Evolutionary conservation across 2,329 filamentous ascomycete genomes (phyloP), one percentile per base, ranked within the genome.

Genomic region (Diplocarpon mali): DNA sequence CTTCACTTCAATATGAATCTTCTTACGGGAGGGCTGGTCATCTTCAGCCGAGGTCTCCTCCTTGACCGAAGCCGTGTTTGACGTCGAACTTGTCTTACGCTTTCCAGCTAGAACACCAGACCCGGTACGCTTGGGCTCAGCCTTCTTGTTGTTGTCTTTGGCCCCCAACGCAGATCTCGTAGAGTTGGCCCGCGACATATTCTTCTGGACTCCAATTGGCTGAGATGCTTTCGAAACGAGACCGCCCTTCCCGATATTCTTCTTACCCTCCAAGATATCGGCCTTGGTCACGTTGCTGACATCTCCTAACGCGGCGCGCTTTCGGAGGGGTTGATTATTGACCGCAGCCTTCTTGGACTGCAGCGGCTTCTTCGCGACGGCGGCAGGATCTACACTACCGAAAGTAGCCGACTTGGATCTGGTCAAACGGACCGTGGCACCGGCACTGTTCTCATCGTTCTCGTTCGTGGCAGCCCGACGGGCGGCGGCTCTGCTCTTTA

Each of bases 281-380:
- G 75, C 74, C 65, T 95, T 96, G 58, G 79, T 79, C 52, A 94
- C 83, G 68, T 98, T 98, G 76, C 88, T 96, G 57, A 95, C 84
- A 69, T 98, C 92, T 47, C 85, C 88, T 31, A 98, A 75, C 39
- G 86, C 89, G 57, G 83, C 77, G 61, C 92, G 86, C 69, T 85
- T 92, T 61, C 83, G 76, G 49, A 71, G 71, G 38, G 71, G 65
- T 58, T 71, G 65, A 41, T 69, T 67, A 46, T 64, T 63, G 54
- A 67, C 71, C 24, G 71, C 66, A 13, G 78, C 67, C 65, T 81
- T 86, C 68, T 88, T 89, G 40, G 78, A 71, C 65, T 84, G 81
- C 41, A 86, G 65, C 24, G 78, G 70, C 59, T 81, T 82, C 61
- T 77, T 77, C 43, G 69, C 58, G 58, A 38, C 53, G 35, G 24